These are phyloP conservation scores for Comarum palustre DNA, from an alignment of 306 rosid species.

Conservation along the genomic window DNA sequence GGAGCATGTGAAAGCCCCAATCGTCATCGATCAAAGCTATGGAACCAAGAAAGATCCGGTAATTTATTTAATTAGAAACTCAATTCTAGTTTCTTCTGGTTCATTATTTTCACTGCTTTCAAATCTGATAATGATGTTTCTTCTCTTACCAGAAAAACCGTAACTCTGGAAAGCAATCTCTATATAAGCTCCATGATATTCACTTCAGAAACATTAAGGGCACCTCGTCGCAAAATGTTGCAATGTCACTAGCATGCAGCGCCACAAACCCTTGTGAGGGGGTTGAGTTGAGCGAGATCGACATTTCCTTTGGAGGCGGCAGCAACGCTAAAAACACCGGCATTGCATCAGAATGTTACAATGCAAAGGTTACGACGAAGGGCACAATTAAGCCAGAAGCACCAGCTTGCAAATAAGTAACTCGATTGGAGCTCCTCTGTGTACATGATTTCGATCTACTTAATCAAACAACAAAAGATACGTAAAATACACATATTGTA, in stretches of 20 bases:
- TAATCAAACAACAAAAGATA: not conserved
- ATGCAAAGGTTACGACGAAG: constrained; percentile 37
- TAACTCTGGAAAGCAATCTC: not conserved
- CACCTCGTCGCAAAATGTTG: constrained; percentile 37
- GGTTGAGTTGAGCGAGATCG: constrained; percentile 40
- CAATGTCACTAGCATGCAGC: constrained; percentile 56
- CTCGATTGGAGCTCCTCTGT: not conserved
- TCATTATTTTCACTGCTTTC: not conserved
- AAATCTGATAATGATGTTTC: not conserved
- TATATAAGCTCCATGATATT: constrained; percentile 51
- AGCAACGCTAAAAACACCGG: not conserved
- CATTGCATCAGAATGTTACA: constrained; percentile 35
- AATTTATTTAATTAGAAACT: not conserved
- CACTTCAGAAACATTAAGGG: constrained; percentile 63
- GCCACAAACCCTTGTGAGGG: constrained; percentile 37
- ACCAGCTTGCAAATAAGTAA: not conserved
- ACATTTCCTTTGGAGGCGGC: constrained; percentile 31
- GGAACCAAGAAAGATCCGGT: constrained; percentile 19
- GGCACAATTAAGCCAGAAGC: constrained; percentile 49
- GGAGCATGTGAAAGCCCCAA: constrained; percentile 48
- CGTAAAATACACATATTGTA: not conserved
- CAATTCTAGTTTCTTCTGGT: constrained; percentile 17
- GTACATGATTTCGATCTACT: constrained; percentile 15
- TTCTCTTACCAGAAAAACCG: not conserved
- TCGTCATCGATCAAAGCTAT: constrained; percentile 60